Conservation (phyloP, 768 basidiomycete species). For the Peribolospora kevripleyi region DNA sequence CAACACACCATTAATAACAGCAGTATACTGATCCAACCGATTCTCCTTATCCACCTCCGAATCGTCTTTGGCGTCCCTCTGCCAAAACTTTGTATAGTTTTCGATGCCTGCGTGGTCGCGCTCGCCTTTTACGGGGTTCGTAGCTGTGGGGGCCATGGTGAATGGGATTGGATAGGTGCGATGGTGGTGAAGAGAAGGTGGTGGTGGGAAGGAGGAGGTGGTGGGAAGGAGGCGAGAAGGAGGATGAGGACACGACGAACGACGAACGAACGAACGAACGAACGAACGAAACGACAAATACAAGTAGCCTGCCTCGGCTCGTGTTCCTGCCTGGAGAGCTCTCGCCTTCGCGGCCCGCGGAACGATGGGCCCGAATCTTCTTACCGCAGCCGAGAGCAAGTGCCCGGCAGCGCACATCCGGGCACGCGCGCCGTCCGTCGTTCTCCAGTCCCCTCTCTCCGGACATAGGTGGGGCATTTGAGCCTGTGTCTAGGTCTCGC, state of each 20-base stretch:
- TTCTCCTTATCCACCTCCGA: conserved; percentile 37
- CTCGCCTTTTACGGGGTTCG: conserved; percentile 24
- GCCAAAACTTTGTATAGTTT: conserved; percentile 79
- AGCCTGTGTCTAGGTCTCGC: too few relatives aligned
- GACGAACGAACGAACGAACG: not conserved
- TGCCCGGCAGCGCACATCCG: too few relatives aligned
- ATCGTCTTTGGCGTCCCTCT: conserved; percentile 54
- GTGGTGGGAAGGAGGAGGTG: not conserved
- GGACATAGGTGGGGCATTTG: too few relatives aligned
- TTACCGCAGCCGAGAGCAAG: too few relatives aligned
- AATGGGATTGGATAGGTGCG: not conserved
- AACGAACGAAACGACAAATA: not conserved
- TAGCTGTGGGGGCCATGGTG: not conserved
- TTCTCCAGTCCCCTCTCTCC: too few relatives aligned
- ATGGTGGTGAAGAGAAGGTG: not conserved
- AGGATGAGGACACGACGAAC: not conserved
- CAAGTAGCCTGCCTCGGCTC: not conserved
- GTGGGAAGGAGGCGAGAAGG: not conserved
- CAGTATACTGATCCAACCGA: conserved; percentile 58
- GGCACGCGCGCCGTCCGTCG: too few relatives aligned
- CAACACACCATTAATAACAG: conserved; percentile 67
- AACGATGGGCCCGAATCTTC: too few relatives aligned
- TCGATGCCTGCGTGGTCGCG: conserved; percentile 44
- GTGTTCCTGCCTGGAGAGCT: not conserved
- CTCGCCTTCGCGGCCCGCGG: not conserved